Evolutionary conservation across 1,284 basidiomycete genomes (phyloP).

Genomic region (Apiotrichum sp.): DNA sequence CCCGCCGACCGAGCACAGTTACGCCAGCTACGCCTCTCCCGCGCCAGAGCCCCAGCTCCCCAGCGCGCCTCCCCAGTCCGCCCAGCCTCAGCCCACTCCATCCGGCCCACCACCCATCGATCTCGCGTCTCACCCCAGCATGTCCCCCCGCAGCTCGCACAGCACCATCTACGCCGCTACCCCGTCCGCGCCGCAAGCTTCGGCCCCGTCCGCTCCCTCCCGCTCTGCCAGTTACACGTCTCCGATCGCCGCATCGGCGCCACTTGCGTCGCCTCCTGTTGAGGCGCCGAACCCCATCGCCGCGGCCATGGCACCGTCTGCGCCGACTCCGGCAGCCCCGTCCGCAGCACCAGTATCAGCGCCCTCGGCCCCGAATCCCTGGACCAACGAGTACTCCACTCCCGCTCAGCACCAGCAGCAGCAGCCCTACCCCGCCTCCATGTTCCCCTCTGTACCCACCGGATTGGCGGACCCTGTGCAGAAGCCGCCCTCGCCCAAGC

Average conservation of each 20-base stretch:
- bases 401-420: conserved; percentile 11
- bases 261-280: background rate
- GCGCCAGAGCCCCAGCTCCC: conserved; percentile 4
- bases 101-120: conserved; percentile 26
- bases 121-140: conserved; percentile 23
- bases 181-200: conserved; percentile 28
- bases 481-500: conserved; percentile 53
- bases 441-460: conserved; percentile 30
- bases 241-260: background rate
- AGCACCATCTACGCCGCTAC: conserved; percentile 21
- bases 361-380: background rate
- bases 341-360: background rate
- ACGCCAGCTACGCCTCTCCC: conserved; percentile 1
- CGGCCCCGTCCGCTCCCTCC: conserved; percentile 4
- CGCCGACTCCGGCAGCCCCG: background rate
- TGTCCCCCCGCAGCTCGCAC: conserved; percentile 13
- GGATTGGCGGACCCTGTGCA: conserved; percentile 58
- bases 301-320: background rate
- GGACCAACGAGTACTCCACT: background rate
- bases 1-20: conserved; percentile 4
- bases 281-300: background rate
- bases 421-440: conserved; percentile 12
- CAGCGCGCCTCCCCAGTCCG: background rate
- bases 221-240: conserved; percentile 6
- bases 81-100: background rate